Evolutionary conservation across 2,329 filamentous ascomycete species (phyloP), one percentile per base, ranked within the genome.

Genomic region (Dryadomyces quercivorus): DNA sequence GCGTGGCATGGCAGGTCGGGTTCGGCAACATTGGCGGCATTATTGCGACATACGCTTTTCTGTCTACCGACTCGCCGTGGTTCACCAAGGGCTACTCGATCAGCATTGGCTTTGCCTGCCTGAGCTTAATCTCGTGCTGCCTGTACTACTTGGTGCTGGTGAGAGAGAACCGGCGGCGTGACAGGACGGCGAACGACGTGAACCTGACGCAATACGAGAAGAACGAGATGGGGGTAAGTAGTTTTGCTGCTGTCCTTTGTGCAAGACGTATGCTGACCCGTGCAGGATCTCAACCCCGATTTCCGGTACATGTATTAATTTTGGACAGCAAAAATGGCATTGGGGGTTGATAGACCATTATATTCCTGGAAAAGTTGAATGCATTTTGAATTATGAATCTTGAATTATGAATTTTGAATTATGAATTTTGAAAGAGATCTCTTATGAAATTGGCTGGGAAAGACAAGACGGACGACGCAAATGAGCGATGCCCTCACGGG

Each of bases 11-110:
- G 84, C 86, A 90, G 66, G 75, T 91, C 46, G 84, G 84, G 0
- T 88, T 90, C 60, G 86, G 86, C 12, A 91, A 90, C 62, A 81
- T 89, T 42, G 86, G 86, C 45, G 87, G 86, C 26, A 89, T 91
- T 63, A 84, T 91, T 57, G 77, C 86, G 13, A 88, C 86, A 0
- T 90, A 82, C 68, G 72, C 80, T 1, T 89, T 88, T 66, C 63
- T 86, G 18, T 64, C 70, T 22, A 76, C 72, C 52, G 88, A 95
- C 64, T 78, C 78, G 2, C 88, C 87, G 0, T 65, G 69, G 48
- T 95, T 85, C 67, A 77, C 72, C 7, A 81, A 76, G 1, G 91
- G 90, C 0, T 94, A 93, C 68, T 77, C 76, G 53, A 89, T 95
- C 59, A 85, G 82, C 63, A 75, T 95, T 5, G 81, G 75, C 0